Evolutionary conservation across 345 rosid species (phyloP), one percentile per base, ranked within the genome.

Genomic region (Noccaea bulbosa): DNA sequence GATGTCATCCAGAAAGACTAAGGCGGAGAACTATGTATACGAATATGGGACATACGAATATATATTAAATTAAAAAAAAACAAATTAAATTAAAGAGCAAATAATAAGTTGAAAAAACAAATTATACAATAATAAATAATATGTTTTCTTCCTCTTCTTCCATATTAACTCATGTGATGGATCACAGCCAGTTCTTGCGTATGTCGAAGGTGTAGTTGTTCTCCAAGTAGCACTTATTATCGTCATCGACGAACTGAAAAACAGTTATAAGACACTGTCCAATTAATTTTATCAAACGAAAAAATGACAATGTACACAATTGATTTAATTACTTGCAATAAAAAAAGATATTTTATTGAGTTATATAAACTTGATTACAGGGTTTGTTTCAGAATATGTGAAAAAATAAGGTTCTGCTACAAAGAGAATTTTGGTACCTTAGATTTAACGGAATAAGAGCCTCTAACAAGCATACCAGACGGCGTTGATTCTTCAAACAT

Each of bases 401-500:
- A 22, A 22, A 1, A 22, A 22, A 22, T 22, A 22, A 22, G 27
- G 27, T 24, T 24, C 27, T 24, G 27, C 27, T 24, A 24, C 27
- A 24, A 3, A 24, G 17, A 11, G 16, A 38, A 11, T 51, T 27
- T 69, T 11, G 40, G 32, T 74, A 88, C 98, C 91, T 78, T 93
- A 30, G 83, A 84, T 84, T 67, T 86, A 67, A 96, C 98, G 4
- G 98, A 65, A 67, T 90, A 93, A 0, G 85, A 83, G 57, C 98
- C 98, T 83, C 95, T 84, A 56, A 90, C 91, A 61, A 90, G 88
- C 2, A 90, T 72, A 44, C 93, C 98, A 73, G 96, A 88, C 12
- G 98, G 98, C 24, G 98, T 87, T 2, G 87, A 81, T 50, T 92
- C 98, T 73, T 92, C 95, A 6, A 84, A 85, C 80, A 92, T 79